Evolutionary conservation across 176 grass and related monocot genomes (phyloP).

Genomic region (Avena atlantica): DNA sequence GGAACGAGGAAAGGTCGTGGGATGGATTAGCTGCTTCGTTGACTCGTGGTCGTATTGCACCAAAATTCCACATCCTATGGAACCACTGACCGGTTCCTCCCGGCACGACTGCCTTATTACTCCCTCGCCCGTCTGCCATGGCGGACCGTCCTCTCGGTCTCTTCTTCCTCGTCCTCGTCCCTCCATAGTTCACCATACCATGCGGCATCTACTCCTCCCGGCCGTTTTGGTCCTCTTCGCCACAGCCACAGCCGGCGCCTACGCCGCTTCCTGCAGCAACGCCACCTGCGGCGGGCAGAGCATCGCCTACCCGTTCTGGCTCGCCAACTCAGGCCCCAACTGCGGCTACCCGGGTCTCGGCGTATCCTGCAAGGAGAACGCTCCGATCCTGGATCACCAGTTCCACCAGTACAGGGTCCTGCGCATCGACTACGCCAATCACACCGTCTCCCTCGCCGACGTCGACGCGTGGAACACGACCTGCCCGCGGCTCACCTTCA

Average conservation of each 20-base stretch:
- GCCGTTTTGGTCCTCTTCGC: background rate
- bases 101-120: constrained; percentile 2
- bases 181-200: background rate
- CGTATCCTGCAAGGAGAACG: constrained; percentile 45
- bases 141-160: background rate
- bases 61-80: background rate
- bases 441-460: constrained; percentile 49
- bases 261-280: background rate
- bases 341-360: constrained; percentile 56
- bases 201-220: background rate
- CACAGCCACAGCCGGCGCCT: background rate
- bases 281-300: constrained; percentile 41
- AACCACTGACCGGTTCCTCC: background rate
- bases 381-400: constrained; percentile 39
- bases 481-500: constrained; percentile 50
- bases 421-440: constrained; percentile 29
- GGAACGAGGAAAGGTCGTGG: background rate
- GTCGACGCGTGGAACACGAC: constrained; percentile 4
- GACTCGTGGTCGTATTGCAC: background rate
- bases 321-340: background rate
- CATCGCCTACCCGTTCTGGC: constrained; percentile 64
- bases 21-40: background rate
- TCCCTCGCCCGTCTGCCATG: background rate
- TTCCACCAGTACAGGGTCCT: constrained; percentile 40
- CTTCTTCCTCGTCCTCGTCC: background rate